A percentile compares a stretch with the other conserved stretches of the same genome.
phyloP scores from a whole-genome alignment of 305 asterid species.

The Solanum hybrid region DNA sequence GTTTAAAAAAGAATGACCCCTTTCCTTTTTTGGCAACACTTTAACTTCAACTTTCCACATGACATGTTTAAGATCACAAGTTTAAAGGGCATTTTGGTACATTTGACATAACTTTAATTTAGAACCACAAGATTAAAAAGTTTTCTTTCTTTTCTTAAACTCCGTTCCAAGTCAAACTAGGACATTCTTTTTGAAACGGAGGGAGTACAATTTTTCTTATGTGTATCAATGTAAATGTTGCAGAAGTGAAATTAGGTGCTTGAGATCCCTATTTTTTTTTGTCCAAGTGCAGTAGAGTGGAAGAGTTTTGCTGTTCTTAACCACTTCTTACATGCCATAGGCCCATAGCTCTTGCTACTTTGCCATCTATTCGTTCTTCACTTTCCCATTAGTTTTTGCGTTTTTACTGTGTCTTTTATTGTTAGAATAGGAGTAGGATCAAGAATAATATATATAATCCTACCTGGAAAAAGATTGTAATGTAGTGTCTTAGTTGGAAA shows the following conservation, averaged over 20 bases:
- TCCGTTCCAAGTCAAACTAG: too few relatives aligned
- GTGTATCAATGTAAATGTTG: neutral
- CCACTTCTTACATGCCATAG: neutral
- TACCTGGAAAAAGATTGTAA: neutral
- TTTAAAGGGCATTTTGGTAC: too few relatives aligned
- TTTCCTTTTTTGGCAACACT: too few relatives aligned
- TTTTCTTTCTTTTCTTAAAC: too few relatives aligned
- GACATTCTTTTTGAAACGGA: too few relatives aligned
- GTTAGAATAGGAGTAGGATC: neutral
- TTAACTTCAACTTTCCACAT: too few relatives aligned
- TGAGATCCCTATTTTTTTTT: neutral
- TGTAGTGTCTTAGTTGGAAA: neutral
- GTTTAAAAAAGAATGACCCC: too few relatives aligned
- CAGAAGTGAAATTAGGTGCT: neutral
- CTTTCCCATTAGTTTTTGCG: neutral
- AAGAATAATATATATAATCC: neutral
- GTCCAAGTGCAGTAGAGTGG: neutral
- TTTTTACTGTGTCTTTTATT: neutral
- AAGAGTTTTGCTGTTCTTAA: neutral
- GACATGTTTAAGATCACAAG: too few relatives aligned
- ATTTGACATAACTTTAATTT: too few relatives aligned
- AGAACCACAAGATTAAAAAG: too few relatives aligned
- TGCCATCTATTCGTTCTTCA: neutral
- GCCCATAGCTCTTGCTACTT: neutral
- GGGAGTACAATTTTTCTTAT: neutral